Conservation (phyloP, 176 grass and related monocot genomes). For the Luzula sylvatica region DNA sequence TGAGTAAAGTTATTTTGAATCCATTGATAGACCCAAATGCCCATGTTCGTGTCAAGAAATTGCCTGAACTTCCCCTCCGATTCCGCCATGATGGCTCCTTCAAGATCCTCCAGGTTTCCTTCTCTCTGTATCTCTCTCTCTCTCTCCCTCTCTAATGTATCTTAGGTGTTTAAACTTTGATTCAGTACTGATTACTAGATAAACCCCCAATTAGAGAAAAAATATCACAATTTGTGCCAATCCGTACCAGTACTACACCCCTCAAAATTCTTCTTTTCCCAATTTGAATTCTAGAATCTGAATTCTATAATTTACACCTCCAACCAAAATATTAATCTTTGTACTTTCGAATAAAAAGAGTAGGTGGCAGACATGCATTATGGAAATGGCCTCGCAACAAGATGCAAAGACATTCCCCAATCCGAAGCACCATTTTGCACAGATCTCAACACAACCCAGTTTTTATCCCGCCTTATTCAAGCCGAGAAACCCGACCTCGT, state of each 20-base stretch:
- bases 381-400: constrained; percentile 65
- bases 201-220: too few relatives aligned
- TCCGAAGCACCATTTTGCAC: constrained; percentile 51
- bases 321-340: neutral
- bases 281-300: neutral
- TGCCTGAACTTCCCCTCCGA: constrained; percentile 47
- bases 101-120: constrained; percentile 70
- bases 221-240: too few relatives aligned
- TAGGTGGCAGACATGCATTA: constrained; percentile 98
- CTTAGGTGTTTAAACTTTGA: neutral
- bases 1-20: neutral
- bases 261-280: too few relatives aligned
- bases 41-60: constrained; percentile 41
- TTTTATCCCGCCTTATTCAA: constrained; percentile 61
- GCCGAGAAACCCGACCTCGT: constrained; percentile 79
- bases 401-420: constrained; percentile 59
- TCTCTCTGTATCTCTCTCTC: neutral
- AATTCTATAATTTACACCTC: neutral
- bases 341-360: constrained; percentile 2
- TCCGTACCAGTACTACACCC: too few relatives aligned
- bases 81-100: constrained; percentile 68
- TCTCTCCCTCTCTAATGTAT: neutral
- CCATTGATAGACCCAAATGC: constrained; percentile 20
- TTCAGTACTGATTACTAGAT: too few relatives aligned
- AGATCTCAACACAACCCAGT: constrained; percentile 81